A percentile compares a stretch with the other conserved stretches of the same genome.
phyloP scores from a whole-genome alignment of 169 alveolate species.

The Cystoisospora suis region DNA sequence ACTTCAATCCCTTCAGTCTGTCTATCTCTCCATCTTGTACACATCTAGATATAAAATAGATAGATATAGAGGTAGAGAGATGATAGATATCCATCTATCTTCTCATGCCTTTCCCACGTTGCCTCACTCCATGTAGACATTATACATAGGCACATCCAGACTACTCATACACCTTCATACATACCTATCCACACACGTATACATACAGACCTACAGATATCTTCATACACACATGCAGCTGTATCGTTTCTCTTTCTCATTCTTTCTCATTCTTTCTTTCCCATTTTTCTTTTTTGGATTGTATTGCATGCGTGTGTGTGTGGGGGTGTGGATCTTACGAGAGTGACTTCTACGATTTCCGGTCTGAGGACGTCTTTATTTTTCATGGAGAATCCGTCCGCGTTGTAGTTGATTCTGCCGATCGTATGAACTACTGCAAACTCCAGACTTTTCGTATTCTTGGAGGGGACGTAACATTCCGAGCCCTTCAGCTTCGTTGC shows the following conservation, averaged over 20 bases:
- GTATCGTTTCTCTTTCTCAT: not conserved
- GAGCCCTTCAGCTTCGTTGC: slow-evolving; percentile 85
- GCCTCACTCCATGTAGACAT: too few species aligned
- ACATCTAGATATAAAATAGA: too few species aligned
- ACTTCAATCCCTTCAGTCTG: too few species aligned
- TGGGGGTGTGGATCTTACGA: not conserved
- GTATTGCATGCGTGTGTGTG: not conserved
- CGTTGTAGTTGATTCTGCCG: slow-evolving; percentile 86
- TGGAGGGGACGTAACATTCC: slow-evolving; percentile 80
- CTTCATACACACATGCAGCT: not conserved
- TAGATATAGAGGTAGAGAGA: too few species aligned
- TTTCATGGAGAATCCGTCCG: slow-evolving; percentile 82
- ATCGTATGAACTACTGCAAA: slow-evolving; percentile 85
- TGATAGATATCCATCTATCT: too few species aligned
- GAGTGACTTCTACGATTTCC: slow-evolving; percentile 79
- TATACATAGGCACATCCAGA: too few species aligned
- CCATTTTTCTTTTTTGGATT: not conserved
- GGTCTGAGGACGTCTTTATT: slow-evolving; percentile 88
- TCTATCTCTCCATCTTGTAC: too few species aligned
- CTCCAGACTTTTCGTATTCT: slow-evolving; percentile 83
- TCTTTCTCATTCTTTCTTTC: not conserved
- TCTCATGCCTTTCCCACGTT: not conserved
- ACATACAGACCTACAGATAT: not conserved
- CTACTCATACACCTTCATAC: not conserved
- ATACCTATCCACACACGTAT: not conserved